Evolutionary conservation across 257 asterid genomes (phyloP).

Genomic region (Cordia subcordata): DNA sequence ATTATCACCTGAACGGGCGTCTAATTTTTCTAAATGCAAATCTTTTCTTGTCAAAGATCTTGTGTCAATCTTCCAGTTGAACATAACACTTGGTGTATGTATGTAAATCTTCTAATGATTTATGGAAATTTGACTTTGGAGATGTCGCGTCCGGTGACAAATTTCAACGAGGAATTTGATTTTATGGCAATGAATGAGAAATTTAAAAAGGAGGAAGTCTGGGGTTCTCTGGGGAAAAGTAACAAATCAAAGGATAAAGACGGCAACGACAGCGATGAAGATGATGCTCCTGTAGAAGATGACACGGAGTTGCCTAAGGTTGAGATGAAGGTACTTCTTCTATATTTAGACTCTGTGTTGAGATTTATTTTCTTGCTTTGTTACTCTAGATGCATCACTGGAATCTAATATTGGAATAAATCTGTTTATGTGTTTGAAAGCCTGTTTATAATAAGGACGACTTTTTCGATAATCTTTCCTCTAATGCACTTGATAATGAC

Average conservation of each 20-base stretch:
- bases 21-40: no score
- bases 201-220: slow-evolving; percentile 92
- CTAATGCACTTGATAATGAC: slow-evolving; percentile 43
- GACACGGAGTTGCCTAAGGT: slow-evolving; percentile 50
- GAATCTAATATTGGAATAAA: neutral
- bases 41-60: neutral
- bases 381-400: neutral
- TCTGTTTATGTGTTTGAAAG: slow-evolving; percentile 37
- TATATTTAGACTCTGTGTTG: no score
- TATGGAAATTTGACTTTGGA: slow-evolving; percentile 22
- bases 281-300: slow-evolving; percentile 42
- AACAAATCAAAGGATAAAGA: slow-evolving; percentile 37
- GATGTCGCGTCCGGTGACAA: slow-evolving; percentile 58
- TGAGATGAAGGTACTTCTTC: slow-evolving; percentile 48
- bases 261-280: slow-evolving; percentile 46
- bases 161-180: slow-evolving; percentile 88
- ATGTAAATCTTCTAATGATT: neutral
- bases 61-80: neutral
- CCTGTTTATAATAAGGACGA: slow-evolving; percentile 84
- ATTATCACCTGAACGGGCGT: no score
- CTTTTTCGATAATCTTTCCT: slow-evolving; percentile 80
- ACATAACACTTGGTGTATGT: neutral
- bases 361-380: neutral
- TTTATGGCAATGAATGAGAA: slow-evolving; percentile 97
- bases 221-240: slow-evolving; percentile 96